Conservation (phyloP, 2,329 filamentous ascomycete species). For the Chaetomium sp. region DNA sequence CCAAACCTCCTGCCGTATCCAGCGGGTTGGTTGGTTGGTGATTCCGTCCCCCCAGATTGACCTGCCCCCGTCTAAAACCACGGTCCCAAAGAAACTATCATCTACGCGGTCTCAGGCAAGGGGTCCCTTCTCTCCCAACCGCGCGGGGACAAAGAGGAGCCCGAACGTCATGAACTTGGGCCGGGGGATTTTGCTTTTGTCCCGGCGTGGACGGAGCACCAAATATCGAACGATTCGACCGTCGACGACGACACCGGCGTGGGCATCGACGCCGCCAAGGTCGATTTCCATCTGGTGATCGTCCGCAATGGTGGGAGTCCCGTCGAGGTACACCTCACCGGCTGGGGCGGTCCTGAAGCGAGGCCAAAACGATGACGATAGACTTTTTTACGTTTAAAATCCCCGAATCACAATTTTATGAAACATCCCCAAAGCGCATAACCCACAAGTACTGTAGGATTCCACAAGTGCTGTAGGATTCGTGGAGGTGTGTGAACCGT, state of each 20-base stretch:
- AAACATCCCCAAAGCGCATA: background rate
- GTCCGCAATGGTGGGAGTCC: too few relatives aligned
- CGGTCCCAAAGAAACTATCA: slow-evolving; percentile 51
- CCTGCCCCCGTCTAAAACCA: background rate
- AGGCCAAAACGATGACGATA: slow-evolving; percentile 13
- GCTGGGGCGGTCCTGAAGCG: slow-evolving; percentile 50
- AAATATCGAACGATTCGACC: slow-evolving; percentile 60
- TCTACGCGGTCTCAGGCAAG: slow-evolving; percentile 57
- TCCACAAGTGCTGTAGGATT: background rate
- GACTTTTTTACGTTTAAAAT: background rate
- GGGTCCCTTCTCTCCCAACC: slow-evolving; percentile 55
- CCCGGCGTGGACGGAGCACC: slow-evolving; percentile 64
- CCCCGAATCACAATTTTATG: background rate
- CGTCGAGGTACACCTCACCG: slow-evolving; percentile 34
- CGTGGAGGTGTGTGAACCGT: too few relatives aligned
- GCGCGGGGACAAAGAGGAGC: slow-evolving; percentile 36
- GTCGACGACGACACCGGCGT: slow-evolving; percentile 56
- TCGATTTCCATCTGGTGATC: slow-evolving; percentile 33
- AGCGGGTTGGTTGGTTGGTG: too few relatives aligned
- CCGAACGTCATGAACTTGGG: slow-evolving; percentile 49
- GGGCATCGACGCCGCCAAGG: slow-evolving; percentile 54
- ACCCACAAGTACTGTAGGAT: background rate
- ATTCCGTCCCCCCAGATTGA: background rate
- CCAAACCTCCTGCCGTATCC: background rate
- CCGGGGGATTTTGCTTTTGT: slow-evolving; percentile 65